phyloP scores from a whole-genome alignment of 306 rosid genomes.

The Calophaca sinica region DNA sequence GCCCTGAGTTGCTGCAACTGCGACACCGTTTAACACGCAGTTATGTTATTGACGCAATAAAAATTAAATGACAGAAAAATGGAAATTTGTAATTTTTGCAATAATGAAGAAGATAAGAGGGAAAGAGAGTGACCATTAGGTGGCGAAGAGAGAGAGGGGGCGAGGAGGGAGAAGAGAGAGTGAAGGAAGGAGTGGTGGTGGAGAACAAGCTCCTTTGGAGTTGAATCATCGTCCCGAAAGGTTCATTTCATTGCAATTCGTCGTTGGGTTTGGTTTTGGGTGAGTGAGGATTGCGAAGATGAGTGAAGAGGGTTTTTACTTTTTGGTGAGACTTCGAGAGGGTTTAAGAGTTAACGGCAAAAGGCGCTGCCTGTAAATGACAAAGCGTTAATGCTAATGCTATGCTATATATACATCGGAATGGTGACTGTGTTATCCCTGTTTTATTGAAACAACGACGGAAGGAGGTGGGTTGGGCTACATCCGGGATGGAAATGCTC shows the following conservation, averaged over 20 bases:
- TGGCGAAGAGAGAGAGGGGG: conserved; percentile 53
- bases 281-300: background rate
- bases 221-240: conserved; percentile 54
- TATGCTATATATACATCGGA: too few species aligned
- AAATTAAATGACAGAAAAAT: background rate
- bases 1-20: conserved; percentile 77
- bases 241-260: conserved; percentile 41
- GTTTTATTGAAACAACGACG: too few species aligned
- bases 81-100: too few species aligned
- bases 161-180: conserved; percentile 30
- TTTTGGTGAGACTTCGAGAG: too few species aligned
- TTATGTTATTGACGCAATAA: background rate
- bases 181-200: conserved; percentile 27
- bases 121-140: conserved; percentile 60
- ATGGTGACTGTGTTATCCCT: too few species aligned
- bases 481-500: too few species aligned
- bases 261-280: background rate
- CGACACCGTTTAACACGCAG: conserved; percentile 30
- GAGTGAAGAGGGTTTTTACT: too few species aligned
- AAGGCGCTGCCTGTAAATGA: too few species aligned
- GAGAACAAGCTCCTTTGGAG: conserved; percentile 63
- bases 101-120: too few species aligned
- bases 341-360: too few species aligned
- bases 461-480: too few species aligned
- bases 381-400: too few species aligned